Percentiles rank a stretch among this genome's conserved stretches.
Evolutionary conservation across 1,284 basidiomycete genomes (phyloP).

Genomic region (Vanrija pseudolonga): DNA sequence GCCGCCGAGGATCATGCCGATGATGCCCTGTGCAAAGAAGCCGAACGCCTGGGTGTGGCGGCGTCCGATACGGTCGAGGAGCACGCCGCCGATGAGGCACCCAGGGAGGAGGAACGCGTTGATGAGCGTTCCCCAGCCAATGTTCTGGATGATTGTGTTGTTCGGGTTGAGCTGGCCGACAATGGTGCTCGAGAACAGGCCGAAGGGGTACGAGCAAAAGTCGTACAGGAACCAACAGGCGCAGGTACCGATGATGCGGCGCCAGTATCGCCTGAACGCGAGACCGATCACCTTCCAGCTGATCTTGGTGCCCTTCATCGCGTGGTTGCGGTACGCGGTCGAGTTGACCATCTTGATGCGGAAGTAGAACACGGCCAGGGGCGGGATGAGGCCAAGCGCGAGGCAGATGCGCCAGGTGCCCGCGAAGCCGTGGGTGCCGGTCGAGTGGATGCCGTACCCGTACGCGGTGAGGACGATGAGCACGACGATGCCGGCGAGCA

Average conservation of each 20-base stretch:
- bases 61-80: constrained; percentile 64
- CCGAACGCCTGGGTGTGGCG: constrained; percentile 51
- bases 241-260: constrained; percentile 55
- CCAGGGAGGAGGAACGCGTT: constrained; percentile 53
- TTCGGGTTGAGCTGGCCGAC: constrained; percentile 57
- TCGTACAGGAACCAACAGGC: constrained; percentile 61
- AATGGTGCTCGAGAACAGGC: constrained; percentile 63
- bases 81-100: constrained; percentile 69
- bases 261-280: constrained; percentile 65
- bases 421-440: constrained; percentile 10
- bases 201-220: constrained; percentile 56
- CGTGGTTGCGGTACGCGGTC: constrained; percentile 28
- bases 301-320: constrained; percentile 18
- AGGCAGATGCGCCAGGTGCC: constrained; percentile 28
- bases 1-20: constrained; percentile 19
- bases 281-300: constrained; percentile 41
- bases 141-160: constrained; percentile 41
- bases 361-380: constrained; percentile 31
- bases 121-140: constrained; percentile 32
- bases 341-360: constrained; percentile 31
- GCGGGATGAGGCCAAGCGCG: constrained; percentile 27
- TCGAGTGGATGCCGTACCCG: constrained; percentile 4
- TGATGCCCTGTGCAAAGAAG: constrained; percentile 12
- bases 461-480: constrained; percentile 26
- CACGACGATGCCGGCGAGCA: constrained; percentile 17